phyloP scores from a whole-genome alignment of 208 protist genomes.

The Porcisia deanei region DNA sequence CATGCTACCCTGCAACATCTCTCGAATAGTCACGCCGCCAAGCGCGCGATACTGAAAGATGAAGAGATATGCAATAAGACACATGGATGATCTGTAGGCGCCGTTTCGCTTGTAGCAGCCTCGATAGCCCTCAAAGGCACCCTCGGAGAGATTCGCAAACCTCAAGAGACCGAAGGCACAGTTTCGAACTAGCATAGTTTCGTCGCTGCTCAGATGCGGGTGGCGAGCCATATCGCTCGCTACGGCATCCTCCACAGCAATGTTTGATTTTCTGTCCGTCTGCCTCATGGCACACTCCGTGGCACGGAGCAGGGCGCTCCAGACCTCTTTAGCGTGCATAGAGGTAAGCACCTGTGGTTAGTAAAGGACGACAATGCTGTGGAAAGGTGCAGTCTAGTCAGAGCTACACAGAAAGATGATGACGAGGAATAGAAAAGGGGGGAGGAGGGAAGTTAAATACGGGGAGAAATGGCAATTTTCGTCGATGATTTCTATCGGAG shows the following conservation, averaged over 20 bases:
- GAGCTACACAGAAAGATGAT: neutral
- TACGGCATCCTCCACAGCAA: constrained; percentile 45
- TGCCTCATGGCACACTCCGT: constrained; percentile 31
- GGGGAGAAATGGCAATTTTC: neutral
- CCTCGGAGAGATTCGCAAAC: constrained; percentile 67
- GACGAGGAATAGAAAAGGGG: neutral
- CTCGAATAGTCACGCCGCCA: constrained; percentile 44
- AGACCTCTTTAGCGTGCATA: constrained; percentile 60
- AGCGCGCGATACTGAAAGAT: constrained; percentile 66
- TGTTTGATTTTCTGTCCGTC: constrained; percentile 8
- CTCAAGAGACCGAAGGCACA: constrained; percentile 51
- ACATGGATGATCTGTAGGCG: constrained; percentile 53
- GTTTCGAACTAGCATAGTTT: constrained; percentile 47
- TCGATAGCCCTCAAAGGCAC: constrained; percentile 74
- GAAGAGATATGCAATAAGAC: constrained; percentile 72
- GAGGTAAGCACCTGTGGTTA: neutral
- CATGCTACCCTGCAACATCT: constrained; percentile 53
- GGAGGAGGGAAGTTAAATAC: neutral
- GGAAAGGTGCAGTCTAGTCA: neutral
- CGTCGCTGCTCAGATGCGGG: constrained; percentile 24
- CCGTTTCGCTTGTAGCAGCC: constrained; percentile 62
- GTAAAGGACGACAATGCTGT: neutral
- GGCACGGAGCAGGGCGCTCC: constrained; percentile 52
- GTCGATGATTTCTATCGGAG: neutral
- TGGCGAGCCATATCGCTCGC: constrained; percentile 34